Evolutionary conservation across 257 asterid genomes (phyloP), one percentile per base, ranked within the genome.

Genomic region (Phtheirospermum japonicum): DNA sequence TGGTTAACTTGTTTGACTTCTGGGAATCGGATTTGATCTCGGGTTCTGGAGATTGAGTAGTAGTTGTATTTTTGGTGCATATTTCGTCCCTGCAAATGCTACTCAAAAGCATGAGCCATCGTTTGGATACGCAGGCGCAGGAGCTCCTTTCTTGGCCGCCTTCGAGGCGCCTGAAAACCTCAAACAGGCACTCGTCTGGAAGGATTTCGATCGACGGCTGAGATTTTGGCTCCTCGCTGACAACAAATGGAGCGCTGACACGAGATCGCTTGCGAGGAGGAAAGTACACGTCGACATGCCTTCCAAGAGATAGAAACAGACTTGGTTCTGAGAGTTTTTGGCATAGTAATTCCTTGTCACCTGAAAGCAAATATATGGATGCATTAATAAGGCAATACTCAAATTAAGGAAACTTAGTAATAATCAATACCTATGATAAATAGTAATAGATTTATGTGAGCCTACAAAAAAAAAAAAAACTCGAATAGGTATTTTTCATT

Each of bases 181-280:
- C 99, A 36, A 85, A 93, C 58, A 89, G 95, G 77, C 96, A 93
- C 80, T 87, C 99, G 64, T 93, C 95, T 6, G 99, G 97, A 36
- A 93, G 95, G 72, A 79, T 76, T 57, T 93, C 97, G 28, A 93
- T 87, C 8, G 96, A 87, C 45, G 92, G 80, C 66, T 46, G 74
- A 67, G 52, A 65, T 71, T 76, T 82, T 9, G 71, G 62, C 64
- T 74, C 77, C 68, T 53, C 73, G 19, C 69, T 65, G 66, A 85
- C 75, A 51, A 89, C 58, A 48, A 80, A 81, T 1, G 97, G 95
- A 55, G 85, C 96, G 40, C 64, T 75, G 77, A 89, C 45, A 18
- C 94, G 95, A 72, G 94, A 85, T 71, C 96, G 83, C 82, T 93
- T 93, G 68, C 89, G 69, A 33, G 81, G 81, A 65, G 94, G 84